phyloP scores from a whole-genome alignment of 2,329 filamentous ascomycete genomes.

The Cercospora berteroae region DNA sequence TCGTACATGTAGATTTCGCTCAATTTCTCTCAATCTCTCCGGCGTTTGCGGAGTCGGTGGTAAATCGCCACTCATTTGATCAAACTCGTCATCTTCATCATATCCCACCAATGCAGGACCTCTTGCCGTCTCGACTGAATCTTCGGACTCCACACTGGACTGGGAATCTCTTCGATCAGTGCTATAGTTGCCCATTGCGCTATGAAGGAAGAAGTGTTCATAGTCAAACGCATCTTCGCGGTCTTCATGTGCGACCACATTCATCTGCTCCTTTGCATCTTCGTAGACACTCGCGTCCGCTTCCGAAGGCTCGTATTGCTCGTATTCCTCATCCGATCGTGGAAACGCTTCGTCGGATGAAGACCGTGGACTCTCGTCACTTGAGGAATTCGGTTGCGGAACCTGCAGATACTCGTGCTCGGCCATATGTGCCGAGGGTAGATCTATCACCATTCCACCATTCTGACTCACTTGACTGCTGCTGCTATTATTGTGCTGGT shows the following conservation, averaged over 20 bases:
- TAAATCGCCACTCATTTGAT: constrained; percentile 25
- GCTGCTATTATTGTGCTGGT: constrained; percentile 23
- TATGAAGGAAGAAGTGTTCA: constrained; percentile 91
- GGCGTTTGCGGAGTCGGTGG: constrained; percentile 36
- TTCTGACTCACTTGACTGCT: constrained; percentile 14
- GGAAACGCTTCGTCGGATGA: constrained; percentile 16
- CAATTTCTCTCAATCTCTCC: constrained; percentile 36
- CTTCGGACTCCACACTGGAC: constrained; percentile 39
- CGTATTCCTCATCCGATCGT: constrained; percentile 1
- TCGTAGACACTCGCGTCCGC: constrained; percentile 43
- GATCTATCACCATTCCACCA: constrained; percentile 5
- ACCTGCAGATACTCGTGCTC: constrained; percentile 26
- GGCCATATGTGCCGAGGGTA: constrained; percentile 4
- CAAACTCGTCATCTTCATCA: constrained; percentile 23
- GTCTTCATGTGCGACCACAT: constrained; percentile 70
- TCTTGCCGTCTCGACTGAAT: constrained; percentile 53
- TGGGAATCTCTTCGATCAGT: constrained; percentile 40
- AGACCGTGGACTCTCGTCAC: constrained; percentile 25
- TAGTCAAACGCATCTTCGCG: constrained; percentile 95
- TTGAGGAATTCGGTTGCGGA: constrained; percentile 14
- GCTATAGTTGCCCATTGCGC: constrained; percentile 77
- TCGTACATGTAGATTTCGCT: constrained; percentile 43
- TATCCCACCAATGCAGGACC: constrained; percentile 25
- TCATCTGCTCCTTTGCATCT: constrained; percentile 39
- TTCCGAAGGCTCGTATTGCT: constrained; percentile 20